Percentiles rank a stretch among this genome's conserved stretches.
Evolutionary conservation across 2,329 filamentous ascomycete genomes (phyloP).

Genomic region (Sclerotinia spermophila): DNA sequence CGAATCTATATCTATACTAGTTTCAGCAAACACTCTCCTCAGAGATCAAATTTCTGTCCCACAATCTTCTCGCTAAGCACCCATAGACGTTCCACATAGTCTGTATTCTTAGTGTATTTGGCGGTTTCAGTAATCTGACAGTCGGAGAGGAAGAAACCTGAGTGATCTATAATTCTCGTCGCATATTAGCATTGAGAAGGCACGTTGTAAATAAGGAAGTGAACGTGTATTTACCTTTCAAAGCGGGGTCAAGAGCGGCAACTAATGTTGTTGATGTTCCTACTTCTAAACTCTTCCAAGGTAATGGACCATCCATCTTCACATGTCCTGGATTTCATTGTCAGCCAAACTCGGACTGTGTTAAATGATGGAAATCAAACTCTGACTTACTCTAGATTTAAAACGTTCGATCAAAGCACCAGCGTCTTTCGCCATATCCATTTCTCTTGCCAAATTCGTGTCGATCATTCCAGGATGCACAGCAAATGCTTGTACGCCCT

Average conservation of each 20-base stretch:
- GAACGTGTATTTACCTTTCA: neutral
- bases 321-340: neutral
- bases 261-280: slow-evolving; percentile 12
- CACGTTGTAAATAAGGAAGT: neutral
- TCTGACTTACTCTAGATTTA: neutral
- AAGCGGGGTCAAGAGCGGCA: slow-evolving; percentile 12
- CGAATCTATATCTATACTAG: neutral
- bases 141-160: slow-evolving; percentile 19
- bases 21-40: neutral
- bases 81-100: slow-evolving; percentile 21
- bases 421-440: neutral
- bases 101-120: neutral
- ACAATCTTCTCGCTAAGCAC: slow-evolving; percentile 23
- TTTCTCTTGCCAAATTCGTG: neutral
- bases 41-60: slow-evolving; percentile 20
- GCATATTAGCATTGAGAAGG: neutral
- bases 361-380: neutral
- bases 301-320: neutral
- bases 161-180: neutral
- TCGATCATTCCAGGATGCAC: slow-evolving; percentile 33
- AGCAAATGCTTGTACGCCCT: slow-evolving; percentile 34
- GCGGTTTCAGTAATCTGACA: slow-evolving; percentile 3
- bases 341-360: neutral
- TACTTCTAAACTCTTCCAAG: neutral
- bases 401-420: neutral